Conservation (phyloP, 164 flowering plant genomes). For the Magnolia kwangsiensis region DNA sequence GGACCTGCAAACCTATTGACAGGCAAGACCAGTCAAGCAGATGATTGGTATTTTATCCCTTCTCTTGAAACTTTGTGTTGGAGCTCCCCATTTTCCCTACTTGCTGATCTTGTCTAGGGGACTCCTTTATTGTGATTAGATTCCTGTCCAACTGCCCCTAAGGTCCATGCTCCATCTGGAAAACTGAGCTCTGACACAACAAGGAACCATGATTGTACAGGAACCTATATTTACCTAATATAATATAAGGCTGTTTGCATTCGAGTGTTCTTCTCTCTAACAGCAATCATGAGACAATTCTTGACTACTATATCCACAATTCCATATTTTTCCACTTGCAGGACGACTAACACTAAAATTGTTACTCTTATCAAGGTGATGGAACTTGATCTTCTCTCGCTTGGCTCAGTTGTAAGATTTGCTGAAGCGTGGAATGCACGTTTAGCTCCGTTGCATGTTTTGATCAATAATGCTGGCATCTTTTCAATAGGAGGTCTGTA, state of each 20-base stretch:
- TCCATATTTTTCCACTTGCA: slow-evolving; percentile 1
- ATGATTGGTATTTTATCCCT: no score
- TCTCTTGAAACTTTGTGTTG: no score
- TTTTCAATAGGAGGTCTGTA: slow-evolving; percentile 81
- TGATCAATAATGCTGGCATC: slow-evolving; percentile 95
- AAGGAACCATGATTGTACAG: background rate
- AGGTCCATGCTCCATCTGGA: no score
- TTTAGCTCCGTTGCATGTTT: slow-evolving; percentile 69
- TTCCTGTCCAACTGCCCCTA: no score
- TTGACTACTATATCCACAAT: background rate
- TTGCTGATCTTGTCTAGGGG: no score
- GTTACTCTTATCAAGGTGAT: slow-evolving; percentile 54
- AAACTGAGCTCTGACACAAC: background rate
- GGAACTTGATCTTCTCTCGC: slow-evolving; percentile 90
- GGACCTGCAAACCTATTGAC: no score
- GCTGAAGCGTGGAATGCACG: slow-evolving; percentile 91
- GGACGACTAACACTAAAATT: slow-evolving; percentile 17
- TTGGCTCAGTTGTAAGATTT: slow-evolving; percentile 82
- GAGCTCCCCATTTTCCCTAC: no score
- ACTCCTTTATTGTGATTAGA: no score
- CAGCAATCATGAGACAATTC: background rate
- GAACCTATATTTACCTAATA: background rate
- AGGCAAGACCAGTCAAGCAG: no score
- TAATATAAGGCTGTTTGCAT: background rate
- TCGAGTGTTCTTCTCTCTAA: background rate